These are phyloP conservation scores for Amborella trichopoda DNA, from an alignment of 164 flowering plant species.

Conservation along the genomic window DNA sequence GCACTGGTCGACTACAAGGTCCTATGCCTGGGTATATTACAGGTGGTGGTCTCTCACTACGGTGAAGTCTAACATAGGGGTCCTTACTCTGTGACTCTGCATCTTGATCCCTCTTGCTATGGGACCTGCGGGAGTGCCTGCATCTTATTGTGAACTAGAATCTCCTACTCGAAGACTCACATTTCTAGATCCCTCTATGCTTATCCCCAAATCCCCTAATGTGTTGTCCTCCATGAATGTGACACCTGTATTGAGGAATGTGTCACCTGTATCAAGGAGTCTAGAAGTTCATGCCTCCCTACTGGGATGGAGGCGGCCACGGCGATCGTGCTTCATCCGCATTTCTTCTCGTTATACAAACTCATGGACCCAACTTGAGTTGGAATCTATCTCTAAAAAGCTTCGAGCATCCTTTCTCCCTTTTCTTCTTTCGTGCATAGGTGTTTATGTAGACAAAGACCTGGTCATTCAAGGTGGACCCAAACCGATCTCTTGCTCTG, in stretches of 20 bases:
- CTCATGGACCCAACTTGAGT: conserved; percentile 1
- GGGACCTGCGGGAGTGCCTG: conserved; percentile 1
- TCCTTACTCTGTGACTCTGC: not conserved
- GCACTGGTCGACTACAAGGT: conserved; percentile 3
- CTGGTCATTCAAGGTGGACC: conserved; percentile 4
- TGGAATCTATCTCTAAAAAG: not conserved
- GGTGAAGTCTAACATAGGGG: conserved; percentile 2
- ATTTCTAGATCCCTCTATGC: too few species aligned
- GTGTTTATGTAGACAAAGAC: conserved; percentile 2
- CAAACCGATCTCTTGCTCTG: conserved; percentile 5
- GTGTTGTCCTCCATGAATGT: too few species aligned
- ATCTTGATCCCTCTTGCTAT: not conserved
- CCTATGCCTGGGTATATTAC: conserved; percentile 2
- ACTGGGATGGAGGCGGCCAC: not conserved
- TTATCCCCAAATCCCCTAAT: too few species aligned
- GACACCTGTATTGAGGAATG: too few species aligned
- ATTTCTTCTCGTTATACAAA: not conserved
- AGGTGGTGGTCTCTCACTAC: conserved; percentile 3
- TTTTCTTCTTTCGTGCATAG: conserved; percentile 1
- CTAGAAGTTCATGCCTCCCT: too few species aligned
- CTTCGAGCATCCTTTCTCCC: not conserved
- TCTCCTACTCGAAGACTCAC: too few species aligned
- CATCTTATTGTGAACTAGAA: not conserved
- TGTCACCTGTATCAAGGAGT: too few species aligned
- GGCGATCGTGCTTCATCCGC: not conserved